Conservation (phyloP, 1,139 yeast genomes). For the Yamadazyma pseudoaaseri region DNA sequence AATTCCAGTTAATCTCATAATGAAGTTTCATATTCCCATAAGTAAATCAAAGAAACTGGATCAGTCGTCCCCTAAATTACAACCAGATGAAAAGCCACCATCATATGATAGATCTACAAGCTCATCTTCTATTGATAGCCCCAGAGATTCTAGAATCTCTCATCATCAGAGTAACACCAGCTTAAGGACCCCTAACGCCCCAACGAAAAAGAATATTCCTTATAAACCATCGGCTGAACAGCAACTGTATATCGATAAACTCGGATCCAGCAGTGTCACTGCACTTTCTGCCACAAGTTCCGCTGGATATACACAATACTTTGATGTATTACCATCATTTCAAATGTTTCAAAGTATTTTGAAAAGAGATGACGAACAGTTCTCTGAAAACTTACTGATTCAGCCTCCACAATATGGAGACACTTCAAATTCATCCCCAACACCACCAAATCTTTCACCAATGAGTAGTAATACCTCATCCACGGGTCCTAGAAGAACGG, state of each 20-base stretch:
- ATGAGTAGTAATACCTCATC: not conserved
- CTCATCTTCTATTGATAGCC: not conserved
- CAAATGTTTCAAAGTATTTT: conserved; percentile 61
- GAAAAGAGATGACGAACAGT: conserved; percentile 46
- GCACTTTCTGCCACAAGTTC: conserved; percentile 25
- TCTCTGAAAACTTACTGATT: conserved; percentile 34
- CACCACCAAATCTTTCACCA: conserved; percentile 23
- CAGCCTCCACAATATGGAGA: conserved; percentile 45
- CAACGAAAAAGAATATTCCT: conserved; percentile 23
- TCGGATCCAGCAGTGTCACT: conserved; percentile 17
- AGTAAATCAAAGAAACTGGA: not conserved
- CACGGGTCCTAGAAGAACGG: conserved; percentile 1
- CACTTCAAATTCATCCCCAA: conserved; percentile 26
- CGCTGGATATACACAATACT: conserved; percentile 41
- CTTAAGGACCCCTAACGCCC: not conserved
- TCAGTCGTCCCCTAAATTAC: not conserved
- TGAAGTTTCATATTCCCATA: not conserved
- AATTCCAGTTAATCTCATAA: too few species aligned
- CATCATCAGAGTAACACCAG: too few species aligned
- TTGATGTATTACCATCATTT: conserved; percentile 61
- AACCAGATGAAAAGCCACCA: conserved; percentile 9
- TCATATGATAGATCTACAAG: conserved; percentile 12
- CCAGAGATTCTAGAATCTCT: too few species aligned
- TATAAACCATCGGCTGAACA: conserved; percentile 36
- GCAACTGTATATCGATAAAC: conserved; percentile 33